Evolutionary conservation across 2,329 filamentous ascomycete genomes (phyloP), one percentile per base, ranked within the genome.

Genomic region (Diplodia scrobiculata): DNA sequence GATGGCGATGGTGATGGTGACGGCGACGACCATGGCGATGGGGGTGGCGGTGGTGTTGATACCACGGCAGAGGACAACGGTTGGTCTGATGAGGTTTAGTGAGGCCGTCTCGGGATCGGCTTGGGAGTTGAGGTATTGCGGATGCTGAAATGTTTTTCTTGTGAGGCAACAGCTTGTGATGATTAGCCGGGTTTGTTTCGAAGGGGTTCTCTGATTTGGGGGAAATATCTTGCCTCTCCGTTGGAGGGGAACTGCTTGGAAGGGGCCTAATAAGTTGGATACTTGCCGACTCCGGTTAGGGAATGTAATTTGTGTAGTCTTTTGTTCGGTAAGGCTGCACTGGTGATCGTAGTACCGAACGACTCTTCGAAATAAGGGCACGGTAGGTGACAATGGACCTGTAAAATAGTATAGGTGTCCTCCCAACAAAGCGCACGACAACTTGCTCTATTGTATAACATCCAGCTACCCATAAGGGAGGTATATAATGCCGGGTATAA

Each of bases 401-500:
- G 7, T 10, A 11, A 36, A 36, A 36, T 1, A n/a, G 6, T 45
- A 13, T 19, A 45, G 13, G 41, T 19, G 41, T 7, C 17, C 41
- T 45, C 7, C 41, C n/a, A 19, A 10, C 17, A 19, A n/a, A 45
- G 9, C 5, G 36, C 10, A 13, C 17, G 9, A 45, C 41, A 19
- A 3, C 38, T 14, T 17, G 17, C 14, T 45, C 17, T n/a, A 45
- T 45, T 19, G 41, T 7, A n/a, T n/a, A 45, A 1, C 41, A 45
- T 45, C 17, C 25, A 34, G 13, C 27, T 32, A 2, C 3, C 29
- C 34, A 11, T 7, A 53, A 32, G 17, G 19, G 14, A 9, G 25
- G 52, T 9, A 10, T 14, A 48, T 48, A 34, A 19, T 25, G 34
- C 19, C 14, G 55, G 55, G 55, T 60, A 60, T 60, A 41, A 48